These are phyloP conservation scores for Dichotomopilus funicola DNA, from an alignment of 2,329 filamentous ascomycete genomes.

Conservation along the genomic window DNA sequence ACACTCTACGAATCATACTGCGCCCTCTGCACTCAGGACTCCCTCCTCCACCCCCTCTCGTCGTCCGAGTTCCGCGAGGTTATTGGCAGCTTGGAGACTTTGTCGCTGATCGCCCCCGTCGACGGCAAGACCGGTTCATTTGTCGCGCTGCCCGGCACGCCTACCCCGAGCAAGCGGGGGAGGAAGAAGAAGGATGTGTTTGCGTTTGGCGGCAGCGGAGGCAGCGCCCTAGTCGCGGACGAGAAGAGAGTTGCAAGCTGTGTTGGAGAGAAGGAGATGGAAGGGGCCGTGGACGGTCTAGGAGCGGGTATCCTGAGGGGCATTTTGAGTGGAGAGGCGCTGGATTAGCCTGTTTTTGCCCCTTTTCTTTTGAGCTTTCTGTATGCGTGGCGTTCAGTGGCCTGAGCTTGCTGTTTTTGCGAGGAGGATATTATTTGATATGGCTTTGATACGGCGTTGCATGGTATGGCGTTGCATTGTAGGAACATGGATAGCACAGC, in stretches of 20 bases:
- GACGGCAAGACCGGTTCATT: constrained; percentile 66
- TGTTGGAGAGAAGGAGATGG: constrained; percentile 73
- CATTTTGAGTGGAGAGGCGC: constrained; percentile 55
- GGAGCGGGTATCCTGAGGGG: constrained; percentile 56
- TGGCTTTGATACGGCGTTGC: constrained; percentile 1
- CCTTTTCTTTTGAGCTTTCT: neutral
- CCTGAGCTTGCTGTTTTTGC: neutral
- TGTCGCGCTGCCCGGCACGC: constrained; percentile 44
- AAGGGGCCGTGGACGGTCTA: constrained; percentile 58
- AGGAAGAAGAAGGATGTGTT: constrained; percentile 51
- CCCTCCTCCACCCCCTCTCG: constrained; percentile 82
- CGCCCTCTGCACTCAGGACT: constrained; percentile 74
- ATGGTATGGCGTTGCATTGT: neutral
- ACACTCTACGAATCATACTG: constrained; percentile 79
- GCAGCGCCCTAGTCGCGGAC: constrained; percentile 39
- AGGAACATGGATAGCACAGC: neutral
- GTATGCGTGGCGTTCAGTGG: neutral
- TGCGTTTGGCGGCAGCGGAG: constrained; percentile 34
- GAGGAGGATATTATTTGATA: neutral
- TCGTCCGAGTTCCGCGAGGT: constrained; percentile 93
- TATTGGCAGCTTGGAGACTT: constrained; percentile 77
- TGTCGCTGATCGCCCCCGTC: constrained; percentile 68
- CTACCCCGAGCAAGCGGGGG: constrained; percentile 48
- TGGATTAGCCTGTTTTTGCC: constrained; percentile 34
- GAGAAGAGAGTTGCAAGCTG: constrained; percentile 74